Base-by-base conservation (phyloP, 768 basidiomycete species). In the Paxillus rubicundulus region DNA sequence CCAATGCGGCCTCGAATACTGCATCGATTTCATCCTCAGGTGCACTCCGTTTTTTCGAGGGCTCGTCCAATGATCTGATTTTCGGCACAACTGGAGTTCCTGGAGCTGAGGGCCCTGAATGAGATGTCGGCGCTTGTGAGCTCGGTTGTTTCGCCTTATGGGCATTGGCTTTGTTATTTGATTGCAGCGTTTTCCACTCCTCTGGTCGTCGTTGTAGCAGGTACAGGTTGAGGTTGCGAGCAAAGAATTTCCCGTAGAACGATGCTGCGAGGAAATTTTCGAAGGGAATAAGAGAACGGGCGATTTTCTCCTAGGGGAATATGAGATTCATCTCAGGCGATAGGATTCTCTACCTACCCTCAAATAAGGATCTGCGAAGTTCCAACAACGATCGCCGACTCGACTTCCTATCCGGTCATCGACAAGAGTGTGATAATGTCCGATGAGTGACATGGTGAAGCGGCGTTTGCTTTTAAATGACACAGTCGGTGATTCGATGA, bases 351-450 rank as follows among this genome's bases (percentile, higher is more conserved):
- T n/a, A 45, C 55, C 20, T 55, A 94, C 93, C 76, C 89, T 94
- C 58, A 97, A 79, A 70, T 89, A 98, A 1, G 91, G 86, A 71
- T 99, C 97, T n/a, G 89, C 86, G 55, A 81, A 84, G 1, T 79
- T 82, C 92, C 93, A 98, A 58, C 88, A 90, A n/a, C 87, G 84
- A 62, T 95, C 96, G 5, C 82, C 90, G 1, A 98, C 85, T 43
- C 92, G 79, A 61, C 90, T 92, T 41, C 97, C 97, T 56, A 97
- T 83, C 41, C 88, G 84, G 66, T 98, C 92, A 65, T 95, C 89
- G 5, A 89, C 89, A 32, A 99, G 82, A 28, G 73, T 64, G 63
- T 87, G 85, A 70, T 86, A 97, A 53, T 86, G 80, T 6, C 86
- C 90, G 36, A 93, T 79, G 62, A 96, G 84, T 5, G 79, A 76